Evolutionary conservation across 352 stramenopile genomes (phyloP).

Genomic region (Phytophthora agathidicida): DNA sequence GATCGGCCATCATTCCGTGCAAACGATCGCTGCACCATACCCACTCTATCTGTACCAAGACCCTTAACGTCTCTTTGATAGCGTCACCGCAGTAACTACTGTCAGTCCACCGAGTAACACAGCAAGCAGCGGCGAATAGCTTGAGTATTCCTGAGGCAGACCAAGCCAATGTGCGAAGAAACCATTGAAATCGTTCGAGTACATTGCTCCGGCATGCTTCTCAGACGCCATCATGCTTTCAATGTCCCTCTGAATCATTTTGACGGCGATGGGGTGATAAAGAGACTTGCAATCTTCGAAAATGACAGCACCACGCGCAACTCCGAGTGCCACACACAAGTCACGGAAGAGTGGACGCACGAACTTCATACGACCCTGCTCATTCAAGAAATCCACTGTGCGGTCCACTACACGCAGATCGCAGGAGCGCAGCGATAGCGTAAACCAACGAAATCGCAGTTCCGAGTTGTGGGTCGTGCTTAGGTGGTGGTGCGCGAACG

Average conservation of each 20-base stretch:
- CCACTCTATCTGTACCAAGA: background rate
- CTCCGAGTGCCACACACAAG: slow-evolving; percentile 38
- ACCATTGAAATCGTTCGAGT: slow-evolving; percentile 28
- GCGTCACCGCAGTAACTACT: slow-evolving; percentile 17
- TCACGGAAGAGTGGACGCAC: slow-evolving; percentile 68
- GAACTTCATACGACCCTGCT: slow-evolving; percentile 78
- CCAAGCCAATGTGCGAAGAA: slow-evolving; percentile 36
- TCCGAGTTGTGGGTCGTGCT: slow-evolving; percentile 63
- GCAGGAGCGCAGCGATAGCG: slow-evolving; percentile 49
- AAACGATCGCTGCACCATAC: background rate
- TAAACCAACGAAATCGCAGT: slow-evolving; percentile 72
- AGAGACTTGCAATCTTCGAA: slow-evolving; percentile 54
- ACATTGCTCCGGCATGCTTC: slow-evolving; percentile 4
- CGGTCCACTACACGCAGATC: slow-evolving; percentile 43
- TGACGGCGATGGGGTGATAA: slow-evolving; percentile 70
- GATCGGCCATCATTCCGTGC: background rate
- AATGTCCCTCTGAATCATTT: slow-evolving; percentile 69
- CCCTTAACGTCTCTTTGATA: slow-evolving; percentile 35
- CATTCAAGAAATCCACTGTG: slow-evolving; percentile 50
- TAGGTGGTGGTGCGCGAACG: slow-evolving; percentile 45
- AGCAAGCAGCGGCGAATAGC: slow-evolving; percentile 36
- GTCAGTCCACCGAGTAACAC: slow-evolving; percentile 23
- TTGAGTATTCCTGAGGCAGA: slow-evolving; percentile 32
- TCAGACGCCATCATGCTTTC: slow-evolving; percentile 17
- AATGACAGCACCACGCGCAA: slow-evolving; percentile 16